Evolutionary conservation across 495 filamentous ascomycete species (phyloP), one percentile per base, ranked within the genome.

Genomic region (Talaromyces adpressus): DNA sequence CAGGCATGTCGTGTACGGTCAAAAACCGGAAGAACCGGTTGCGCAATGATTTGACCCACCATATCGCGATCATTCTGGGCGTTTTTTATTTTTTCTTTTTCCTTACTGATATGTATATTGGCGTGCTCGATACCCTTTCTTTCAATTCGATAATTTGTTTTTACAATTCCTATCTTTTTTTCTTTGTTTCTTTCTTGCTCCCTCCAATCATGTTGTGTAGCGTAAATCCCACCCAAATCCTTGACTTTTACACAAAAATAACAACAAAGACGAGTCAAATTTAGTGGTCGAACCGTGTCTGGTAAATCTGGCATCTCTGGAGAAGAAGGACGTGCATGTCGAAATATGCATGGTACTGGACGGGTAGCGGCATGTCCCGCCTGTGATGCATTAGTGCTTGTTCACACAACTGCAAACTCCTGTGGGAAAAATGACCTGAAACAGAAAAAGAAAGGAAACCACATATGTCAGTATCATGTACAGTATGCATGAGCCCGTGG

Each of bases 1-100:
- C 29, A 58, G 56, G 6, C 56, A 58, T n/a, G 56, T 58, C 29
- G 56, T 58, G 8, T 58, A 58, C 29, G 56, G 56, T 8, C 56
- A 58, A 20, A 58, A 36, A 29, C 56, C 32, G 32, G 56, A 58
- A 58, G 29, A 58, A 39, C 2, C 3, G 9, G 56, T 22, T n/a
- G 6, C 18, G 8, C 51, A 54, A 25, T 29, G 51, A 54, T 29
- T 25, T 54, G 25, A 16, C 5, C 11, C 16, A 16, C 39, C 16
- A 16, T 45, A 45, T 18, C 39, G 39, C n/a, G 39, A 18, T 16
- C 45, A 18, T 49, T 20, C 6, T 49, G n/a, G 45, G 45, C 18
- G 45, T 49, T 49, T 49, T 49, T 8, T 0, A 20, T 49, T 49
- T 49, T 49, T 49, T n/a, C 41, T 49, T 20, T 49, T 20, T 9